Conservation (phyloP, 1,284 basidiomycete species). For the Marasmius sp. region DNA sequence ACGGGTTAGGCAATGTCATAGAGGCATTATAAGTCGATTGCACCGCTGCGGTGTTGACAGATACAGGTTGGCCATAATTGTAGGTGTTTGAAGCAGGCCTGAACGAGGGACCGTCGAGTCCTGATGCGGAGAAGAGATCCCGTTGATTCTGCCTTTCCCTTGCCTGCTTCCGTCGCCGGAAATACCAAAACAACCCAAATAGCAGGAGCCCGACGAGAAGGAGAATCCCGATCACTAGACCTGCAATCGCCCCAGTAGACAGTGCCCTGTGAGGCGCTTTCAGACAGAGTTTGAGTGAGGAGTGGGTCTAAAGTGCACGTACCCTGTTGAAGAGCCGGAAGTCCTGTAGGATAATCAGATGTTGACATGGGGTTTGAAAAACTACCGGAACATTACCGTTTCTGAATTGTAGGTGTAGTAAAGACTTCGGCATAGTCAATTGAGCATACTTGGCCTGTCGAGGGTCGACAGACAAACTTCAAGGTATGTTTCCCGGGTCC, state of each 20-base stretch:
- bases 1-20: not conserved
- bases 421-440: slow-evolving; percentile 40
- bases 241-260: slow-evolving; percentile 18
- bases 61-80: not conserved
- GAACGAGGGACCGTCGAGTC: too few relatives aligned
- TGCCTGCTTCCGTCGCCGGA: slow-evolving; percentile 15
- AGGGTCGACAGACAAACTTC: slow-evolving; percentile 24
- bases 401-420: slow-evolving; percentile 20
- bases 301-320: not conserved
- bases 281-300: not conserved
- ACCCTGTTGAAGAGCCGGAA: not conserved
- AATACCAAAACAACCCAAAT: slow-evolving; percentile 15
- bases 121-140: not conserved
- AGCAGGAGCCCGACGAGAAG: slow-evolving; percentile 13
- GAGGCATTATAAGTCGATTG: not conserved
- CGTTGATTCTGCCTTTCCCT: not conserved
- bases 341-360: not conserved
- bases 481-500: slow-evolving; percentile 31
- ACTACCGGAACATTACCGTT: not conserved
- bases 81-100: too few relatives aligned
- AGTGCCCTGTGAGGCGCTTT: slow-evolving; percentile 16
- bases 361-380: not conserved
- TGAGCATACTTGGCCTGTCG: slow-evolving; percentile 26
- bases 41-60: not conserved
- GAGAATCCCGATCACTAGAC: slow-evolving; percentile 22